Evolutionary conservation across 2,329 filamentous ascomycete species (phyloP).

Genomic region (Microcyclosporella mali): DNA sequence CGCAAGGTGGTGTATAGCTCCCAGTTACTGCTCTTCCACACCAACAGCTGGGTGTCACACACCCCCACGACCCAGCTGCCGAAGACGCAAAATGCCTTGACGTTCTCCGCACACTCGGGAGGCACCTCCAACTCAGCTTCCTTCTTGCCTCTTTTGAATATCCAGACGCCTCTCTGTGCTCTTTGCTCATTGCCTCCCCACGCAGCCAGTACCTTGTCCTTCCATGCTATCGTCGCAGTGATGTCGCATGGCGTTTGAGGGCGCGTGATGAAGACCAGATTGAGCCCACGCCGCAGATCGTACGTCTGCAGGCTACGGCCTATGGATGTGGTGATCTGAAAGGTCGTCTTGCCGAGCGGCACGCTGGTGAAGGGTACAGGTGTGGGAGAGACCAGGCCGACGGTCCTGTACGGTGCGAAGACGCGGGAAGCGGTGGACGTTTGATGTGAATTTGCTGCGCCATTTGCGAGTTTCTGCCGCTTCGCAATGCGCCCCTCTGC

Average conservation of each 20-base stretch:
- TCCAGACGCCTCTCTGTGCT: slow-evolving; percentile 67
- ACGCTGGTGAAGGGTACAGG: slow-evolving; percentile 82
- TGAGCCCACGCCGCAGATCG: slow-evolving; percentile 81
- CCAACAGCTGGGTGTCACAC: slow-evolving; percentile 67
- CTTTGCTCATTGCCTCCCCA: slow-evolving; percentile 62
- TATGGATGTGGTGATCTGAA: slow-evolving; percentile 94
- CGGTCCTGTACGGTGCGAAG: slow-evolving; percentile 91
- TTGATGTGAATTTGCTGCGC: slow-evolving; percentile 20
- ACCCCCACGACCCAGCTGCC: slow-evolving; percentile 87
- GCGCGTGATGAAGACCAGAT: slow-evolving; percentile 86
- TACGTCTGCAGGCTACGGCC: slow-evolving; percentile 91
- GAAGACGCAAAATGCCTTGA: slow-evolving; percentile 73
- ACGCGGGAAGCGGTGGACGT: slow-evolving; percentile 57
- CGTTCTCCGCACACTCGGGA: slow-evolving; percentile 58
- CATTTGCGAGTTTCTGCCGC: slow-evolving; percentile 59
- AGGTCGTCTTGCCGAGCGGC: slow-evolving; percentile 86
- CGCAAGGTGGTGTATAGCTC: slow-evolving; percentile 86
- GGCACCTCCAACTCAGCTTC: slow-evolving; percentile 68
- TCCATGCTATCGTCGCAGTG: slow-evolving; percentile 82
- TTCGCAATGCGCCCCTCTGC: slow-evolving; percentile 45
- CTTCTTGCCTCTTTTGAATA: slow-evolving; percentile 86
- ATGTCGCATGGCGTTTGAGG: slow-evolving; percentile 83
- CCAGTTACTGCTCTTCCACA: slow-evolving; percentile 77
- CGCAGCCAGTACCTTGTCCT: slow-evolving; percentile 78
- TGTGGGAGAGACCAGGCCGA: slow-evolving; percentile 89